These are phyloP conservation scores for Gigaspora rosea DNA, from an alignment of 192 early-diverging fungal species.

Conservation along the genomic window DNA sequence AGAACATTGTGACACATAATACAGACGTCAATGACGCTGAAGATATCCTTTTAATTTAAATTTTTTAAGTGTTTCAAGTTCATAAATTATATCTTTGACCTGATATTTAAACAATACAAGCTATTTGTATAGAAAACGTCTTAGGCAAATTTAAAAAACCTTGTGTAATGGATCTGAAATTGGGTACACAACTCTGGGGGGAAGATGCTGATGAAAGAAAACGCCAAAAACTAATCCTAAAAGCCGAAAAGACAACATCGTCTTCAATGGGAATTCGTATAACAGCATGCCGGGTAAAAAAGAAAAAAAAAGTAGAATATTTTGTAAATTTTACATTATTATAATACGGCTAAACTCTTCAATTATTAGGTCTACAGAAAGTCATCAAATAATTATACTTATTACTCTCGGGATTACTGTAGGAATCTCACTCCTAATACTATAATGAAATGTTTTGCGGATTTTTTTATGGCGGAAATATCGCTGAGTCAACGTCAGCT, in stretches of 20 bases:
- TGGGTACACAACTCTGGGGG: constrained; percentile 79
- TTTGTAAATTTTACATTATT: no score
- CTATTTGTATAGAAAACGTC: constrained; percentile 79
- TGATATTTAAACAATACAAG: constrained; percentile 36
- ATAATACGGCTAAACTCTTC: no score
- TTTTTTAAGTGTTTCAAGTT: neutral
- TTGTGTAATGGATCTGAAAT: constrained; percentile 86
- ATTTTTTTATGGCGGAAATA: constrained; percentile 63
- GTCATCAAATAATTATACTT: constrained; percentile 40
- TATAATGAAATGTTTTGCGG: constrained; percentile 56
- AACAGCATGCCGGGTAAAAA: constrained; percentile 68
- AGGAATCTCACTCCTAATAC: constrained; percentile 53
- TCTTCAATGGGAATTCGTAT: constrained; percentile 65
- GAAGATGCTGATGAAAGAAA: constrained; percentile 74
- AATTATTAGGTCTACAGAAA: constrained; percentile 56
- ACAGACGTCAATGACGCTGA: constrained; percentile 23
- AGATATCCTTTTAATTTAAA: constrained; percentile 44
- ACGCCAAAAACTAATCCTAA: constrained; percentile 59
- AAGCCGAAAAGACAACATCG: constrained; percentile 70
- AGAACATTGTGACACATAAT: neutral
- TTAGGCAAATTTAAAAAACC: constrained; percentile 66
- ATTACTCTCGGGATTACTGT: constrained; percentile 56
- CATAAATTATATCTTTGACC: constrained; percentile 22
- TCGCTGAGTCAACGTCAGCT: constrained; percentile 52
- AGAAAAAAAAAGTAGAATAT: no score